These are phyloP conservation scores for Dactylellina cionopaga DNA, from an alignment of 2,329 filamentous ascomycete genomes.

Conservation along the genomic window DNA sequence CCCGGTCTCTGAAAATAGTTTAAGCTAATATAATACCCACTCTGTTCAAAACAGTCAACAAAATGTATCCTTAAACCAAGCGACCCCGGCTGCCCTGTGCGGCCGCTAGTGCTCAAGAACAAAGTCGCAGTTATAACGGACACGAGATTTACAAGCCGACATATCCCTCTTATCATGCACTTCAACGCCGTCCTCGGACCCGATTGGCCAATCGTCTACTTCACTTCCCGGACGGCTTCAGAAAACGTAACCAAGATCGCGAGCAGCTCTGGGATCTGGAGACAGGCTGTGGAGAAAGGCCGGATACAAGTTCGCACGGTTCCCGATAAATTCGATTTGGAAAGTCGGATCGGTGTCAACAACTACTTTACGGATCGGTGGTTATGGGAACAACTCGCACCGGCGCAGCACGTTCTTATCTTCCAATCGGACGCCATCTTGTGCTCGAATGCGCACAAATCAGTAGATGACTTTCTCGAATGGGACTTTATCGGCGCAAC, in stretches of 20 bases:
- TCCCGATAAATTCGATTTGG: conserved; percentile 59
- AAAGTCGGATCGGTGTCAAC: conserved; percentile 60
- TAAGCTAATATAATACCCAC: background rate
- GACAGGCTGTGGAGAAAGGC: conserved; percentile 59
- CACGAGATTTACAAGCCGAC: conserved; percentile 58
- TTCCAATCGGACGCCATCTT: conserved; percentile 62
- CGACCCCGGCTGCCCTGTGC: background rate
- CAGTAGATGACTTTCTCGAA: conserved; percentile 60
- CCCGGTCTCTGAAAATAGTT: background rate
- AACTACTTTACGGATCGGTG: conserved; percentile 59
- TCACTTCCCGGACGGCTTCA: conserved; percentile 60
- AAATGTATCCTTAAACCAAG: conserved; percentile 4
- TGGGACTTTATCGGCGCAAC: conserved; percentile 61
- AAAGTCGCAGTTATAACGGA: conserved; percentile 62
- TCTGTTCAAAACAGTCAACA: conserved; percentile 11
- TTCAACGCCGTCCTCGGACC: conserved; percentile 62
- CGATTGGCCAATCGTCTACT: conserved; percentile 63
- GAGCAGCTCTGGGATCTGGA: conserved; percentile 57
- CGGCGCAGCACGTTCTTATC: conserved; percentile 59
- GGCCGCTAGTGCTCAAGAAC: conserved; percentile 13
- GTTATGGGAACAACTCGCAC: conserved; percentile 61
- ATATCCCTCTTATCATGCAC: conserved; percentile 62
- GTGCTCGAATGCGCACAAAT: conserved; percentile 58
- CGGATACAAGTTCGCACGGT: conserved; percentile 61
- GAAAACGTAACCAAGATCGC: conserved; percentile 57